These are phyloP conservation scores for Rhodamnia argentea DNA, from an alignment of 345 rosid species.

Conservation along the genomic window DNA sequence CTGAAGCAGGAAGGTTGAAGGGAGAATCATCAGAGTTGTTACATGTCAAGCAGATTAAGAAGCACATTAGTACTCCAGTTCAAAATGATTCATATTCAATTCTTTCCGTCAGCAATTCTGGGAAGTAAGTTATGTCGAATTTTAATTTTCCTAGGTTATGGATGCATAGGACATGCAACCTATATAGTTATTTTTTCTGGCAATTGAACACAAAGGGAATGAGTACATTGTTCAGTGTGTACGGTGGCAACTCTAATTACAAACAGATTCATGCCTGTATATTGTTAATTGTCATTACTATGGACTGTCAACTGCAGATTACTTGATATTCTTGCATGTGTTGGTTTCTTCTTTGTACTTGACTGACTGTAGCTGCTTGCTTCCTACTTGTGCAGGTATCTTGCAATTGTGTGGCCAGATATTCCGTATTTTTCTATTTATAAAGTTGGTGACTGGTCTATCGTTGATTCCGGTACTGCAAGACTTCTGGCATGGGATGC, in stretches of 20 bases:
- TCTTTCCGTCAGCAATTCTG: slow-evolving; percentile 93
- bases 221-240: not conserved
- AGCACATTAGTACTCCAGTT: slow-evolving; percentile 89
- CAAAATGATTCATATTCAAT: slow-evolving; percentile 95
- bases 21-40: slow-evolving; percentile 71
- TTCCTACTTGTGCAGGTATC: slow-evolving; percentile 59
- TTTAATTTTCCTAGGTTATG: not conserved
- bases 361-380: not conserved
- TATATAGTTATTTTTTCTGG: not conserved
- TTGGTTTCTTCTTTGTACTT: not conserved
- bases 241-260: not conserved
- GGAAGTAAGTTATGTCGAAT: slow-evolving; percentile 59
- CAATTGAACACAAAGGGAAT: not conserved
- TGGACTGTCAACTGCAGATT: not conserved
- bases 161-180: not conserved
- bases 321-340: not conserved
- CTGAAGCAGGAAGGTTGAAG: slow-evolving; percentile 72
- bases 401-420: slow-evolving; percentile 97
- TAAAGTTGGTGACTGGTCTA: slow-evolving; percentile 93
- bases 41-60: slow-evolving; percentile 77
- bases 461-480: slow-evolving; percentile 97
- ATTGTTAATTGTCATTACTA: not conserved
- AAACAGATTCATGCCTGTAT: not conserved
- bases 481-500: slow-evolving; percentile 97
- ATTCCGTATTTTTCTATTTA: slow-evolving; percentile 86